These are phyloP conservation scores for Ganoderma multipileum DNA, from an alignment of 1,284 basidiomycete genomes.

Conservation along the genomic window DNA sequence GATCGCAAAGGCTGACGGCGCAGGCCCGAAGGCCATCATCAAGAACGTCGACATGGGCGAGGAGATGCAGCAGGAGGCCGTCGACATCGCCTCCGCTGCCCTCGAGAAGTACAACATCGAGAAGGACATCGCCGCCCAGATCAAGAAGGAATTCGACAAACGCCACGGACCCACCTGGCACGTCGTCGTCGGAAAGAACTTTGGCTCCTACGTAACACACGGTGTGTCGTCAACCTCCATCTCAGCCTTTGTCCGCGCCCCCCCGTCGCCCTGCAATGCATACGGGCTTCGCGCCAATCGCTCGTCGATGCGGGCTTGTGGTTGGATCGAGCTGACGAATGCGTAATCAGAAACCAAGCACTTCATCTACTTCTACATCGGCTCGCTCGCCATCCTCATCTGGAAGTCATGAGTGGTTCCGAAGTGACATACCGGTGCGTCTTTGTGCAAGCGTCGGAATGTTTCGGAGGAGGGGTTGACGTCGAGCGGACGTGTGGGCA, in stretches of 20 bases:
- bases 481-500: background rate
- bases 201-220: conserved; percentile 97
- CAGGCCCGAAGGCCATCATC: conserved; percentile 83
- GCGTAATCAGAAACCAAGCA: conserved; percentile 86
- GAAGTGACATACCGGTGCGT: background rate
- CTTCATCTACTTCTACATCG: conserved; percentile 97
- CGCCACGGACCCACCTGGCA: conserved; percentile 96
- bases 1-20: conserved; percentile 49
- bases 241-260: background rate
- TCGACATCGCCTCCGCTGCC: conserved; percentile 87
- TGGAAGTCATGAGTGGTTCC: conserved; percentile 74
- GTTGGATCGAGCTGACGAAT: conserved; percentile 1
- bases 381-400: conserved; percentile 88
- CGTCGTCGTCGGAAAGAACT: conserved; percentile 97
- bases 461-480: background rate
- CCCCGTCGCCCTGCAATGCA: background rate
- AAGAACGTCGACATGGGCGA: conserved; percentile 98
- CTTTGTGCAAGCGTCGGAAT: background rate
- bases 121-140: conserved; percentile 97
- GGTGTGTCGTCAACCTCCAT: conserved; percentile 60
- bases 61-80: conserved; percentile 93
- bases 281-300: background rate
- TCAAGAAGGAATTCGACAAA: conserved; percentile 98
- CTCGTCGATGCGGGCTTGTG: background rate
- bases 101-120: conserved; percentile 93